Evolutionary conservation across 108 stramenopile genomes (phyloP), one percentile per base, ranked within the genome.

Genomic region (Seminavis robusta): DNA sequence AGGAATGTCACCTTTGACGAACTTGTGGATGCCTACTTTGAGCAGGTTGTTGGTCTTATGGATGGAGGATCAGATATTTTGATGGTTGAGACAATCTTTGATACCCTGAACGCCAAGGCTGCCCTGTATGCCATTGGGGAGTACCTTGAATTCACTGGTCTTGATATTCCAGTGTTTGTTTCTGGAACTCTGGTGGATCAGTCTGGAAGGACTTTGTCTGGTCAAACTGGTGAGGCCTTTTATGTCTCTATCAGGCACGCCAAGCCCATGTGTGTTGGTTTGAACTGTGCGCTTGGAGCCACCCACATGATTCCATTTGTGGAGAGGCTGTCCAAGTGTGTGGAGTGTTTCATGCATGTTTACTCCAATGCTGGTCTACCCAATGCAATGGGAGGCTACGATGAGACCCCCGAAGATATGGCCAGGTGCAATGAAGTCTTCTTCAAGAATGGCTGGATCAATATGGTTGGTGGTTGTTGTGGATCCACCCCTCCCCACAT

Each of bases 1-100:
- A 82, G 96, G 17, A 95, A 97, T 84, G 94, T 94, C 33, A 95
- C 92, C 13, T 97, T 97, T 73, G 95, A 96, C 59, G 96, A 97
- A 86, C 79, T 97, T 24, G 96, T 95, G 44, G 86, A 79, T 32
- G 78, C 96, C n/a, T 97, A 97, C 79, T 82, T 91, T 50, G 89
- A 94, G 72, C 92, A 95, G 73, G 73, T 83, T 37, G 89, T 88
- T 27, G 94, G 82, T 3, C 70, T 97, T 65, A 59, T 95, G 57
- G 96, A 96, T 55, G 96, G 95, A 17, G 96, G 95, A 43, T 63
- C 84, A 29, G 96, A 97, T 60, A 86, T 95, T 56, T 56, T 97
- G 58, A 94, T 97, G 72, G 92, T 97, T 1, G 96, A 95, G 83
- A 97, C 96, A 7, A 93, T 97, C 52, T 96, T 95, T 59, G 96